Conservation (phyloP, 495 filamentous ascomycete genomes). For the Staphylotrichum tortipilum region DNA sequence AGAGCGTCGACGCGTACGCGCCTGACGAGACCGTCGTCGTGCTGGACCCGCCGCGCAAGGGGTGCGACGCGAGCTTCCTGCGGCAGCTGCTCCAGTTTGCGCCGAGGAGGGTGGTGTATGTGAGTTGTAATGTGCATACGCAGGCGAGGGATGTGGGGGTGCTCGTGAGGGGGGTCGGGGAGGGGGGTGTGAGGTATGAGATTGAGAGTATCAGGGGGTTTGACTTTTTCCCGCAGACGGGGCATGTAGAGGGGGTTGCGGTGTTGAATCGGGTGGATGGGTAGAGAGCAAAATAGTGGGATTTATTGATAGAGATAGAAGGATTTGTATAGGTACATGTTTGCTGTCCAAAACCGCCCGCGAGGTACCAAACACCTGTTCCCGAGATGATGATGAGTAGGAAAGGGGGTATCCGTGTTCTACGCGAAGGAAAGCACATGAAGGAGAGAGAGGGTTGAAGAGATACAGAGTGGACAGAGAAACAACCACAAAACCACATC, state of each 20-base stretch:
- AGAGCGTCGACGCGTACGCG: slow-evolving; percentile 53
- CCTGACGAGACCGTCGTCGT: slow-evolving; percentile 78
- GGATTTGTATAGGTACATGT: too few species aligned
- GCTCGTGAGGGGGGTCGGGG: slow-evolving; percentile 55
- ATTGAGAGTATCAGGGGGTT: slow-evolving; percentile 91
- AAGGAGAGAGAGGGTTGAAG: too few species aligned
- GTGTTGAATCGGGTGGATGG: slow-evolving; percentile 53
- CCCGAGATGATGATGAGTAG: background rate
- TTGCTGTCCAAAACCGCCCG: too few species aligned
- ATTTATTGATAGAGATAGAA: too few species aligned
- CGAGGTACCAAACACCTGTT: slow-evolving; percentile 4
- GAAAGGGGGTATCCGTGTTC: slow-evolving; percentile 22
- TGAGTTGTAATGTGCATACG: slow-evolving; percentile 95
- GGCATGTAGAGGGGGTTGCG: slow-evolving; percentile 92
- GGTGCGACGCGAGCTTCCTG: slow-evolving; percentile 80
- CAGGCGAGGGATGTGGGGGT: slow-evolving; percentile 88
- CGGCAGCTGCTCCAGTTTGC: slow-evolving; percentile 65
- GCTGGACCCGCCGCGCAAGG: slow-evolving; percentile 90
- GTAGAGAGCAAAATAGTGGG: background rate
- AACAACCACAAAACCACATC: background rate
- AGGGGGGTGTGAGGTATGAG: slow-evolving; percentile 53
- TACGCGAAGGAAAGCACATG: slow-evolving; percentile 1
- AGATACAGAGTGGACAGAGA: too few species aligned
- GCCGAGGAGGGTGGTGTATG: slow-evolving; percentile 77
- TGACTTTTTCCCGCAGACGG: slow-evolving; percentile 97